Base-by-base conservation (phyloP, 2,329 filamentous ascomycete genomes). In the Penicillium italicum region DNA sequence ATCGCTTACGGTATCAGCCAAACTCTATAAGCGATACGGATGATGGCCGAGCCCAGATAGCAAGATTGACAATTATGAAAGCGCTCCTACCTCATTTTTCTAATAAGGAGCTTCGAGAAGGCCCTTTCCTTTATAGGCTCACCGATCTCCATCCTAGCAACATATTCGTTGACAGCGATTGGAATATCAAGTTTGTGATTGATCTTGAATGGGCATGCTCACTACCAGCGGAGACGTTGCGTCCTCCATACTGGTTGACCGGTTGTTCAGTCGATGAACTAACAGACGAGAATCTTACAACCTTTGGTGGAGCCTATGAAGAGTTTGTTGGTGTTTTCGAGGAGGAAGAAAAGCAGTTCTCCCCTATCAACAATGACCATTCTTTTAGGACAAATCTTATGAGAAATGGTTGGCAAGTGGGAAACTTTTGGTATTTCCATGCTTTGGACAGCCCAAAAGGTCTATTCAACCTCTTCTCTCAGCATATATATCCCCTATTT, bases 121-220 rank as follows among this genome's bases (percentile, higher is more conserved):
- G 74, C 1, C 72, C 71, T 1, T 77, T 73, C 50, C 46, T 71
- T 12, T 63, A 66, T 46, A 57, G 48, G 1, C 60, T 77, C 22
- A 75, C 71, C 18, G 74, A 77, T 56, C 58, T 77, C 12, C 69
- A 77, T 50, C 62, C 62, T 43, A 72, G 69, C 51, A 77, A 78
- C 48, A 69, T 71, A 18, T 66, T 70, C 45, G 69, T 72, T 8
- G 67, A 72, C 47, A 30, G 57, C 5, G 37, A 71, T 20, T 72
- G 63, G 69, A 59, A 68, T 58, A 57, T 70, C 38, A 69, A 59
- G 40, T 43, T 30, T 37, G 20, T 71, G 11, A 61, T 70, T 45
- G 67, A 69, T 47, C 57, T 71, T 9, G 67, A 71, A 58, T 71
- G 61, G 59, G 59, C 65, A 22, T 67, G 56, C 22, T 63, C 63